A percentile compares a stretch with the other conserved stretches of the same genome.
phyloP scores from a whole-genome alignment of 768 basidiomycete genomes.

The Rhizopogon sp. region DNA sequence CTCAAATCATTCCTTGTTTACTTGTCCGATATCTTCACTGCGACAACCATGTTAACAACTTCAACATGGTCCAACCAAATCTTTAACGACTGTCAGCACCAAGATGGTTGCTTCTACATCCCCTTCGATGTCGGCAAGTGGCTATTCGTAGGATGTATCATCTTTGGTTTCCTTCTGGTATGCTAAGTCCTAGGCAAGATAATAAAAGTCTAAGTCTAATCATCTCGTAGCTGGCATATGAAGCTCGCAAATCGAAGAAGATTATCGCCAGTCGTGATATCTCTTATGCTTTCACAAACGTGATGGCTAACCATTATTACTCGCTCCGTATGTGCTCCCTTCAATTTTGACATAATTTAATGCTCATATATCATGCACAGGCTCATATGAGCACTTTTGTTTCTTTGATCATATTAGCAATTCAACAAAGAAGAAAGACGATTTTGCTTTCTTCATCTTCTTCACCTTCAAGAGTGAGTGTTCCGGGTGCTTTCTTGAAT shows the following conservation, averaged over 20 bases:
- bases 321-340: conserved; percentile 66
- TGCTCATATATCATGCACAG: conserved; percentile 32
- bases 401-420: conserved; percentile 96
- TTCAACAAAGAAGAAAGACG: conserved; percentile 94
- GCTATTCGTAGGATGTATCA: conserved; percentile 97
- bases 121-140: conserved; percentile 89
- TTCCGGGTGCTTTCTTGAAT: neutral
- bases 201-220: conserved; percentile 13
- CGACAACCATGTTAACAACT: conserved; percentile 92
- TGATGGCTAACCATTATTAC: conserved; percentile 96
- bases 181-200: conserved; percentile 17
- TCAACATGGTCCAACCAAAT: conserved; percentile 90
- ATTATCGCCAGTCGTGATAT: conserved; percentile 96
- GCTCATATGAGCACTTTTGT: conserved; percentile 96
- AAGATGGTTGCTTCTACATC: conserved; percentile 74
- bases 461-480: conserved; percentile 95
- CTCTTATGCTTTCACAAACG: conserved; percentile 96
- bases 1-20: conserved; percentile 97
- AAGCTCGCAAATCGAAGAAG: conserved; percentile 86
- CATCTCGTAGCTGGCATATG: conserved; percentile 72
- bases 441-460: conserved; percentile 99
- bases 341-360: neutral
- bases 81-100: conserved; percentile 62
- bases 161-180: conserved; percentile 94
- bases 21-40: conserved; percentile 96